Conservation (phyloP, 2,329 filamentous ascomycete genomes). For the Nemania sp. region DNA sequence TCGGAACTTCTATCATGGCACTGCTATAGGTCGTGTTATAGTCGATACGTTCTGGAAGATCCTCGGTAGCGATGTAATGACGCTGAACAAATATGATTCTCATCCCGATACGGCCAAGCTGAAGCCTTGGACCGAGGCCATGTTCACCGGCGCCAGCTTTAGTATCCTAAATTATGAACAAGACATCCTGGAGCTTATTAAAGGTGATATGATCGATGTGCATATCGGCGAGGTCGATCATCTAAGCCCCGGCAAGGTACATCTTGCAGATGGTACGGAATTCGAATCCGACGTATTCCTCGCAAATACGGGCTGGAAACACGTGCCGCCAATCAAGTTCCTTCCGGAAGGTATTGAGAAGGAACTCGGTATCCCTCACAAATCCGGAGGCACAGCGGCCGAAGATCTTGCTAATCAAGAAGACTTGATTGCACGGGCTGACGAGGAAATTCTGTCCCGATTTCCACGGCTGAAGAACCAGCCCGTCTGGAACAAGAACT, state of each 20-base stretch:
- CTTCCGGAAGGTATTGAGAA: conserved; percentile 46
- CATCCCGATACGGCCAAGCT: conserved; percentile 58
- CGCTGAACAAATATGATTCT: conserved; percentile 56
- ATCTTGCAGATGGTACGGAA: conserved; percentile 47
- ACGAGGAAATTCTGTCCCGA: conserved; percentile 52
- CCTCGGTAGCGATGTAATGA: conserved; percentile 58
- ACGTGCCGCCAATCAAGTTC: conserved; percentile 48
- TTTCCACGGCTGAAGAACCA: conserved; percentile 54
- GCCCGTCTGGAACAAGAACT: conserved; percentile 46
- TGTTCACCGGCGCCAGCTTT: conserved; percentile 59
- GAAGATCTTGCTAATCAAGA: conserved; percentile 44
- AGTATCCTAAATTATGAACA: conserved; percentile 63
- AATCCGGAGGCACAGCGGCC: conserved; percentile 30
- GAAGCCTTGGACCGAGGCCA: conserved; percentile 53
- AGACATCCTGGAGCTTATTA: conserved; percentile 60
- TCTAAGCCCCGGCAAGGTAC: conserved; percentile 48
- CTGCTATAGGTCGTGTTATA: conserved; percentile 58
- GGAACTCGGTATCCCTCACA: conserved; percentile 51
- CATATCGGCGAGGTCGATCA: conserved; percentile 58
- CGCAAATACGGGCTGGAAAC: conserved; percentile 61
- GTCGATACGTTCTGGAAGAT: conserved; percentile 62
- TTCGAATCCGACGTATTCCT: conserved; percentile 56
- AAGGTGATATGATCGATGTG: conserved; percentile 54
- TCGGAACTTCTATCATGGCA: conserved; percentile 60
- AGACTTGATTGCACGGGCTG: conserved; percentile 46